phyloP scores from a whole-genome alignment of 768 basidiomycete species.

The Boletus tomentosulus region DNA sequence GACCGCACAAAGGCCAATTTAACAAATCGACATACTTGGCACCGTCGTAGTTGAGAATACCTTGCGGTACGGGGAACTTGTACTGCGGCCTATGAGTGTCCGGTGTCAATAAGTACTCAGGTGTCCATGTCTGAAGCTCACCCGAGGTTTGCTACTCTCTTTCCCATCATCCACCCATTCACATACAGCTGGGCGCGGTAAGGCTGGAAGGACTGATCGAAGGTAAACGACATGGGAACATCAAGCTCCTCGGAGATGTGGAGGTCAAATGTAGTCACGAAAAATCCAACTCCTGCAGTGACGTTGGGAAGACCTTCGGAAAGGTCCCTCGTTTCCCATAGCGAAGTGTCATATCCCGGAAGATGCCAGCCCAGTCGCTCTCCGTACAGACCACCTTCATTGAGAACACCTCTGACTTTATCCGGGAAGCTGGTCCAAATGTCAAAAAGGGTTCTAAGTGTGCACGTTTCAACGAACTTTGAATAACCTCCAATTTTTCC shows the following conservation, averaged over 20 bases:
- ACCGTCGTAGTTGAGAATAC: slow-evolving; percentile 71
- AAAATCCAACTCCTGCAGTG: slow-evolving; percentile 74
- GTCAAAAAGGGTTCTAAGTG: neutral
- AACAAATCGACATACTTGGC: slow-evolving; percentile 45
- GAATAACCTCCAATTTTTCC: slow-evolving; percentile 73
- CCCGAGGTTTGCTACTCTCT: slow-evolving; percentile 70
- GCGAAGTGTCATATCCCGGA: slow-evolving; percentile 60
- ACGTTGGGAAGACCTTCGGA: slow-evolving; percentile 53
- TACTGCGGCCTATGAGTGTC: slow-evolving; percentile 54
- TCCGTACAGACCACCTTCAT: slow-evolving; percentile 71
- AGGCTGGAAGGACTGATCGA: slow-evolving; percentile 58
- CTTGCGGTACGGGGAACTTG: slow-evolving; percentile 81
- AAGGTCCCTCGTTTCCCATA: slow-evolving; percentile 56
- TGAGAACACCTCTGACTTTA: slow-evolving; percentile 63
- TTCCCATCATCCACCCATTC: slow-evolving; percentile 91
- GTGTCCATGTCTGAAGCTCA: slow-evolving; percentile 22
- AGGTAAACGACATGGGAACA: slow-evolving; percentile 66
- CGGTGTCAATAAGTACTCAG: slow-evolving; percentile 2
- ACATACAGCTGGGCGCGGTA: slow-evolving; percentile 75
- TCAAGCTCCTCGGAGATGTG: slow-evolving; percentile 58
- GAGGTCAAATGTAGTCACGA: slow-evolving; percentile 68
- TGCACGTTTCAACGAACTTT: slow-evolving; percentile 36
- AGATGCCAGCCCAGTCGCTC: slow-evolving; percentile 74
- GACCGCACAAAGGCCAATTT: neutral
- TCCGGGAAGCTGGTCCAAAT: slow-evolving; percentile 59